Evolutionary conservation across 352 stramenopile genomes (phyloP).

Genomic region (Phytopythium aichiense): DNA sequence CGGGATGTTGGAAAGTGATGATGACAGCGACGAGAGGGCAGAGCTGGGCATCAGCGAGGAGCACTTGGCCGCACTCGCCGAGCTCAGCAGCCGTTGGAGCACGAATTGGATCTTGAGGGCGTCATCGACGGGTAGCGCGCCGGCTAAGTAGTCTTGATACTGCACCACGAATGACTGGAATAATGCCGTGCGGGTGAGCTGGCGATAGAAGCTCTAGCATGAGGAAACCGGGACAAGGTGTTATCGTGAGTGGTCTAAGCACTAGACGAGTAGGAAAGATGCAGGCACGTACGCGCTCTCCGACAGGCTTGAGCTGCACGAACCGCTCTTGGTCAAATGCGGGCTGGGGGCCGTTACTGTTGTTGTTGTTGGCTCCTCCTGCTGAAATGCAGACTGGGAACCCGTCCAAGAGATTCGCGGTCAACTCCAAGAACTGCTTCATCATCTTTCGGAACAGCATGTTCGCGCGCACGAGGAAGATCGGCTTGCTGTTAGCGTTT

Average conservation of each 20-base stretch:
- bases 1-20: conserved; percentile 9
- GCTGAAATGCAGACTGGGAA: conserved; percentile 14
- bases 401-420: conserved; percentile 13
- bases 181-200: conserved; percentile 23
- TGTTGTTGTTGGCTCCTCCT: not conserved
- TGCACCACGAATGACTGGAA: conserved; percentile 40
- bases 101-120: conserved; percentile 38
- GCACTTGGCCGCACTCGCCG: not conserved
- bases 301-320: conserved; percentile 19
- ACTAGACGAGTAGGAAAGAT: not conserved
- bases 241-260: not conserved
- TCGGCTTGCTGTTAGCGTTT: conserved; percentile 2
- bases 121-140: conserved; percentile 23
- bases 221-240: not conserved
- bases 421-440: conserved; percentile 24
- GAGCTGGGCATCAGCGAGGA: not conserved
- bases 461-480: conserved; percentile 17
- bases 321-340: conserved; percentile 18
- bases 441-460: conserved; percentile 25
- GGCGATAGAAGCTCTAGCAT: conserved; percentile 27
- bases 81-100: conserved; percentile 21
- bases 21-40: not conserved
- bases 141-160: conserved; percentile 30
- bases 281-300: conserved; percentile 15
- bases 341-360: conserved; percentile 8